These are phyloP conservation scores for Colletotrichum horii DNA, from an alignment of 2,329 filamentous ascomycete genomes.

Conservation along the genomic window DNA sequence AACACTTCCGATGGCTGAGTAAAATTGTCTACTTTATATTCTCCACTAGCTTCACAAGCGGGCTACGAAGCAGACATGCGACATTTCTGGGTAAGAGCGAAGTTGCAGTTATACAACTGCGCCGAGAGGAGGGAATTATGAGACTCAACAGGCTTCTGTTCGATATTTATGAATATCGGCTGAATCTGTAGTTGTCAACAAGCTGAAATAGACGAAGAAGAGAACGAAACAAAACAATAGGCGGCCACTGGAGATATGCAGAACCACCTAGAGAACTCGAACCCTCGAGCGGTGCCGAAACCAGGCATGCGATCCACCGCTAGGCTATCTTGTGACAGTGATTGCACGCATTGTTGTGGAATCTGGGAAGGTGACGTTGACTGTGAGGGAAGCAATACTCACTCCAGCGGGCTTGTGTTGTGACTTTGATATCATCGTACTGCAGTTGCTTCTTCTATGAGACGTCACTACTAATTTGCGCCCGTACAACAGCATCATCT, in stretches of 20 bases:
- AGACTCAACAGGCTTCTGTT: too few species aligned
- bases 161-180: too few species aligned
- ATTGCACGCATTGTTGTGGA: background rate
- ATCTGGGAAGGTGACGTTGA: background rate
- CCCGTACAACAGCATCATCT: background rate
- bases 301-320: background rate
- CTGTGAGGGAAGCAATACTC: background rate
- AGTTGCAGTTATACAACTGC: too few species aligned
- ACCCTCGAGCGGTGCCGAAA: background rate
- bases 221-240: background rate
- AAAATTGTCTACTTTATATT: background rate
- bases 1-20: too few species aligned
- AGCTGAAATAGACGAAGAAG: too few species aligned
- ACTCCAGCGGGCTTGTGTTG: background rate
- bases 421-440: background rate
- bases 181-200: too few species aligned
- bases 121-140: too few species aligned
- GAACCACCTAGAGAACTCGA: background rate
- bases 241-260: background rate
- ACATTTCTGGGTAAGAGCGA: background rate
- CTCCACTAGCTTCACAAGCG: background rate
- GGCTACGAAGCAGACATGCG: background rate
- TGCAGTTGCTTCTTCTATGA: background rate
- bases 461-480: background rate
- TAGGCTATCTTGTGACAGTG: background rate